phyloP scores from a whole-genome alignment of 352 stramenopile genomes.

The Nothophytophthora sp. region DNA sequence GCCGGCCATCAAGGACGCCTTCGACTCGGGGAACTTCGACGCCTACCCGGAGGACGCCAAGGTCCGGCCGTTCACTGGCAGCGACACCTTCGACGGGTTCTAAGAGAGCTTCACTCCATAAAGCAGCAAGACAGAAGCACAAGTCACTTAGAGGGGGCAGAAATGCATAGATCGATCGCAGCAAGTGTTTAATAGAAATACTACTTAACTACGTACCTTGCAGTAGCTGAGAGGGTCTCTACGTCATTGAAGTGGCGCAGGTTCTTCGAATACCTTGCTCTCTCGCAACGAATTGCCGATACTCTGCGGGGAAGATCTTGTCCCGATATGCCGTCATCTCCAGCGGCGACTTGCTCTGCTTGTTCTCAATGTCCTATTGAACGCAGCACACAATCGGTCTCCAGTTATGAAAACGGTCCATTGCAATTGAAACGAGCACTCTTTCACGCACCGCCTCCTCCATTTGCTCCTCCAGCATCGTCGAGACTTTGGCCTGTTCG shows the following conservation, averaged over 20 bases:
- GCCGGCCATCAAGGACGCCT: slow-evolving; percentile 76
- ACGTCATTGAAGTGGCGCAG: background rate
- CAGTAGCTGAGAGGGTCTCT: too few relatives aligned
- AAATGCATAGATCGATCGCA: too few relatives aligned
- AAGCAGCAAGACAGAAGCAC: too few relatives aligned
- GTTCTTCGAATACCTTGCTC: too few relatives aligned
- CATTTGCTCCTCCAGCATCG: slow-evolving; percentile 42
- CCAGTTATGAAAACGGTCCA: background rate
- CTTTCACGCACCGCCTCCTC: slow-evolving; percentile 22
- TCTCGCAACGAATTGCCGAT: slow-evolving; percentile 13
- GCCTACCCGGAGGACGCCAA: slow-evolving; percentile 82
- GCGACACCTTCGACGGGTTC: slow-evolving; percentile 90
- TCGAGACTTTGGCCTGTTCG: slow-evolving; percentile 34
- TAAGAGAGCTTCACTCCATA: slow-evolving; percentile 32
- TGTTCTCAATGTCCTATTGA: slow-evolving; percentile 41
- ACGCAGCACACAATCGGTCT: background rate
- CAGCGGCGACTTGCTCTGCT: slow-evolving; percentile 35
- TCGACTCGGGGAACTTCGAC: slow-evolving; percentile 86
- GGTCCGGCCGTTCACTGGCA: slow-evolving; percentile 88
- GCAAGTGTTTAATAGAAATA: too few relatives aligned
- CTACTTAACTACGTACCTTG: too few relatives aligned
- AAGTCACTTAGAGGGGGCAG: too few relatives aligned
- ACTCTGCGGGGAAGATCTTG: slow-evolving; percentile 47
- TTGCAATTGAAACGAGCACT: background rate
- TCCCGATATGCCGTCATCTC: slow-evolving; percentile 38